Conservation (phyloP, 2,329 filamentous ascomycete species). For the Drechmeria coniospora region DNA sequence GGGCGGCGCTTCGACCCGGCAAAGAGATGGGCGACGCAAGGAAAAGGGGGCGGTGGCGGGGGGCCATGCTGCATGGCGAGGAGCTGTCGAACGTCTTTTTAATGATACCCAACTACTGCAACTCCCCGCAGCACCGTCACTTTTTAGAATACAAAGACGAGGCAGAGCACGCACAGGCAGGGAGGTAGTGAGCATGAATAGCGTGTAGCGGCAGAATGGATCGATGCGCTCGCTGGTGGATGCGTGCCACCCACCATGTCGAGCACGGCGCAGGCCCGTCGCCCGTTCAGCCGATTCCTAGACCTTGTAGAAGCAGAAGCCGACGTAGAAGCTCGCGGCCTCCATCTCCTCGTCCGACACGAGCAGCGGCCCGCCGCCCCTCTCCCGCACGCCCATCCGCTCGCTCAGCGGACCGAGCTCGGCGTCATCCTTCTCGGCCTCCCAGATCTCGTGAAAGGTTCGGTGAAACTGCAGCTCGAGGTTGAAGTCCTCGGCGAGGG, state of each 20-base stretch:
- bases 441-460: constrained; percentile 81
- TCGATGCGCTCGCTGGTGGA: no score
- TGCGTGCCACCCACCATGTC: neutral
- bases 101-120: constrained; percentile 17
- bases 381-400: constrained; percentile 82
- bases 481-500: constrained; percentile 90
- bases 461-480: constrained; percentile 90
- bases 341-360: constrained; percentile 84
- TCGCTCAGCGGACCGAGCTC: constrained; percentile 75
- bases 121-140: neutral
- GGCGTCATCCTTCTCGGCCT: constrained; percentile 72
- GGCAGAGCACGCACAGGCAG: no score
- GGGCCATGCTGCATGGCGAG: constrained; percentile 6
- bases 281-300: constrained; percentile 19
- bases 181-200: no score
- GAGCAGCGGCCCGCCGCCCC: constrained; percentile 47
- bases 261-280: neutral
- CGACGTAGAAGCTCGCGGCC: constrained; percentile 80
- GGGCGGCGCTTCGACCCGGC: no score
- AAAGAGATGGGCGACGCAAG: no score
- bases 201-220: no score
- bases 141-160: no score
- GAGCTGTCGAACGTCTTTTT: constrained; percentile 10
- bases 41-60: no score
- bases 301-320: constrained; percentile 95